Conservation (phyloP, 2,329 filamentous ascomycete species). For the Metarhizium guizhouense region DNA sequence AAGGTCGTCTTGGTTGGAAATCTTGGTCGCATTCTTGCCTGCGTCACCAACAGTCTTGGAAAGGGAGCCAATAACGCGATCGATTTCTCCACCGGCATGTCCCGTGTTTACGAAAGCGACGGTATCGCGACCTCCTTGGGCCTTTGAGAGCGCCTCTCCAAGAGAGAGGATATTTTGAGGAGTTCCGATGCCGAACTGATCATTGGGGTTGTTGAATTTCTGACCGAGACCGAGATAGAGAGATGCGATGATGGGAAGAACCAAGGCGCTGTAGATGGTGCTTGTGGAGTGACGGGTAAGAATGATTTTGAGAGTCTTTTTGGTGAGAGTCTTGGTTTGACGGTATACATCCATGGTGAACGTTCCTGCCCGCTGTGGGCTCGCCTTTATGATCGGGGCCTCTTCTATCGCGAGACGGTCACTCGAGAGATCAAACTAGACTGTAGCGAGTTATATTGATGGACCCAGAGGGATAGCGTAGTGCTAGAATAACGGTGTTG, state of each 20-base stretch:
- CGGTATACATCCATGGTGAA: conserved; percentile 36
- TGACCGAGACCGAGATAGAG: conserved; percentile 57
- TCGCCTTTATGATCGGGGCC: neutral
- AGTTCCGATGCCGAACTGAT: conserved; percentile 60
- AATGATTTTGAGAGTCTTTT: conserved; percentile 50
- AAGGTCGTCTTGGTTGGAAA: conserved; percentile 19
- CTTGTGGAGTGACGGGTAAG: conserved; percentile 40
- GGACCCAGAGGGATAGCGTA: no score
- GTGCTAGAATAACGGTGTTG: no score
- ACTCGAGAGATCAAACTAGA: no score
- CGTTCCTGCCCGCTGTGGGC: neutral
- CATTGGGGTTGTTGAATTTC: conserved; percentile 68
- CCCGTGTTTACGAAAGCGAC: conserved; percentile 71
- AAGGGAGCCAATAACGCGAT: conserved; percentile 50
- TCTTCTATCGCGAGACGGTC: neutral
- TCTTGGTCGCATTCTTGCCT: conserved; percentile 16
- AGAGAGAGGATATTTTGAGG: conserved; percentile 54
- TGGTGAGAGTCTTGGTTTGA: conserved; percentile 46
- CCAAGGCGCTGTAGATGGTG: conserved; percentile 43
- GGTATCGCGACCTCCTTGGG: conserved; percentile 47
- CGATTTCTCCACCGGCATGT: conserved; percentile 58
- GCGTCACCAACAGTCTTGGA: conserved; percentile 12
- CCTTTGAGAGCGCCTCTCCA: conserved; percentile 47
- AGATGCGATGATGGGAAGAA: conserved; percentile 47
- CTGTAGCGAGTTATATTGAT: no score